Evolutionary conservation across 78 protist species (phyloP), one percentile per base, ranked within the genome.

Genomic region (Speleostelium caveatum): DNA sequence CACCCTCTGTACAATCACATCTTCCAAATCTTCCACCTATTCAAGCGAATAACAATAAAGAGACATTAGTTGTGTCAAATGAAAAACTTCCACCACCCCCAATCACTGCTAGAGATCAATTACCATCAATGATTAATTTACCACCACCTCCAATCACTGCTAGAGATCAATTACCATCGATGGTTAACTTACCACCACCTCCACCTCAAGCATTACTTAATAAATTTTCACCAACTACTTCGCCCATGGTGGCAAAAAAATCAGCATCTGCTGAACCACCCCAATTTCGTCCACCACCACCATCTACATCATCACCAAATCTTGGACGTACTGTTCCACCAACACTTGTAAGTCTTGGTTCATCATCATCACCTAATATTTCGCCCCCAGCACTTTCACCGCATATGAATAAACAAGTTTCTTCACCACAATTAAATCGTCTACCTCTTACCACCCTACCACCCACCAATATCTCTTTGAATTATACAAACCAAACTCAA

Each of bases 251-350:
- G 24, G 28, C 24, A 36, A 32, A 19, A 16, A 68, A 68, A 35
- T 41, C 60, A n/a, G 58, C 58, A 41, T 38, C 59, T 16, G 8
- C 41, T 35, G n/a, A 26, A 22, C 41, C 28, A 2, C 38, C 6
- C 2, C 56, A 49, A 2, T 22, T 12, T 32, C 61, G 33, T 35
- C 7, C 33, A 30, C 61, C 61, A 53, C 76, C 61, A 19, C 65
- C 58, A 45, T 12, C 32, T 3, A 49, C 78, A 28, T 33, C 36
- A 62, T 53, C 79, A 55, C 61, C 65, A 30, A 17, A 17, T 53
- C 73, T 38, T 66, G 36, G 45, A 74, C 56, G 19, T 28, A 28
- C 16, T 62, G 19, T n/a, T 62, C 73, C 73, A 76, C 72, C 83
- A 30, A 55, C 85, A 75, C 85, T 42, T 10, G 56, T 51, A 38